Conservation (phyloP, 306 rosid genomes). For the Trifolium dubium region DNA sequence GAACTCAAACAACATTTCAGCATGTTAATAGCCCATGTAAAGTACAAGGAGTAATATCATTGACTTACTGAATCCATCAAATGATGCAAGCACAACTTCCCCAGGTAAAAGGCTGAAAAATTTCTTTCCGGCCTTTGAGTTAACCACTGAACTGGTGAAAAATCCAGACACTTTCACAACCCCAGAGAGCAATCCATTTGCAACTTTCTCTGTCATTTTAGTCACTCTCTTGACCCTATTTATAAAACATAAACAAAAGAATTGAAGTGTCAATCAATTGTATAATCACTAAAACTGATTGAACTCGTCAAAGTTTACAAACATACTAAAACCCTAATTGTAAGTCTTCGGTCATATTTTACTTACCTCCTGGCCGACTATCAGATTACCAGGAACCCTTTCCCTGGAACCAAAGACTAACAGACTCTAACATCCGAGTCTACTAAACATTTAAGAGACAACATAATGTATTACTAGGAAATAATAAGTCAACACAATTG, state of each 20-base stretch:
- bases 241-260: constrained; percentile 31
- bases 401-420: background rate
- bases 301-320: constrained; percentile 6
- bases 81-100: constrained; percentile 89
- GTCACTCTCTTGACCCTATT: constrained; percentile 89
- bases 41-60: constrained; percentile 28
- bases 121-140: constrained; percentile 75
- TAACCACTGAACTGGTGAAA: constrained; percentile 75
- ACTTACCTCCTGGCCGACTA: background rate
- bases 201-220: constrained; percentile 90
- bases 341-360: background rate
- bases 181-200: constrained; percentile 87
- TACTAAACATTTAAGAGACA: too few relatives aligned
- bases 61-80: constrained; percentile 91
- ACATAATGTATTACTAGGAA: too few relatives aligned
- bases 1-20: constrained; percentile 33
- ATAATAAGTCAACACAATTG: too few relatives aligned
- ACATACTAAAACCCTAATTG: background rate
- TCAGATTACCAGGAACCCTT: background rate
- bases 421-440: too few relatives aligned
- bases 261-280: constrained; percentile 19
- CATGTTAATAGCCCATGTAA: constrained; percentile 21
- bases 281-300: constrained; percentile 1
- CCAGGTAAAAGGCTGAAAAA: constrained; percentile 83
- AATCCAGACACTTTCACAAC: constrained; percentile 80